Evolutionary conservation across 129 eudicot genomes (phyloP), one percentile per base, ranked within the genome.

Genomic region (Cynara cardunculus): DNA sequence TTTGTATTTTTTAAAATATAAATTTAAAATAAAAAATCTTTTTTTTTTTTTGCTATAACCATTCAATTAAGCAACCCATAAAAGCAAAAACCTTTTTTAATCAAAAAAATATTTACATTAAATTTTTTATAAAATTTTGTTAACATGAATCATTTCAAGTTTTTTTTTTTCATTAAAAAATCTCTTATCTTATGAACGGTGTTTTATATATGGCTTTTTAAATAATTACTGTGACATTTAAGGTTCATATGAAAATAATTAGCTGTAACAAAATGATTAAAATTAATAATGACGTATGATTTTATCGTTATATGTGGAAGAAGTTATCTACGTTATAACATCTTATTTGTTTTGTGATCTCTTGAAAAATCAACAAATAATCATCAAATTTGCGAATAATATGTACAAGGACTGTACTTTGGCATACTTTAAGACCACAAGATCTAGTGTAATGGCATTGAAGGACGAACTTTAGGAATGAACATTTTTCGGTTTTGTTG

Each of bases 61-160:
- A 80, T 61, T 71, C 72, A 26, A 67, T 80, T 71, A 80, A 80
- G 83, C 44, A 80, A 80, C 78, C 24, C 76, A 80, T 32, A 34
- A 80, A 80, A 59, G 78, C 56, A 72, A 9, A 8, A 71, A 72
- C 72, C 72, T 80, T 53, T 71, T 10, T n/a, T n/a, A n/a, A n/a
- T n/a, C n/a, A n/a, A n/a, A n/a, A 56, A n/a, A 56, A 4, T 11
- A 41, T 41, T 41, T 9, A 56, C 5, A 19, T 18, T n/a, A 18
- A 56, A 56, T 18, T 56, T 6, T 56, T 18, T 4, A 18, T 56
- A 56, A 56, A 56, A 18, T 18, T 4, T n/a, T 56, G 65, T 56
- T 56, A 56, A 18, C 24, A 56, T 56, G 5, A 56, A 56, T 4
- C 0, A 3, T 16, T 56, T 4, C n/a, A 16, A 49, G 22, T 49